A percentile compares a stretch with the other conserved stretches of the same genome.
Evolutionary conservation across 768 basidiomycete genomes (phyloP).

Genomic region (Suillus tomentosus): DNA sequence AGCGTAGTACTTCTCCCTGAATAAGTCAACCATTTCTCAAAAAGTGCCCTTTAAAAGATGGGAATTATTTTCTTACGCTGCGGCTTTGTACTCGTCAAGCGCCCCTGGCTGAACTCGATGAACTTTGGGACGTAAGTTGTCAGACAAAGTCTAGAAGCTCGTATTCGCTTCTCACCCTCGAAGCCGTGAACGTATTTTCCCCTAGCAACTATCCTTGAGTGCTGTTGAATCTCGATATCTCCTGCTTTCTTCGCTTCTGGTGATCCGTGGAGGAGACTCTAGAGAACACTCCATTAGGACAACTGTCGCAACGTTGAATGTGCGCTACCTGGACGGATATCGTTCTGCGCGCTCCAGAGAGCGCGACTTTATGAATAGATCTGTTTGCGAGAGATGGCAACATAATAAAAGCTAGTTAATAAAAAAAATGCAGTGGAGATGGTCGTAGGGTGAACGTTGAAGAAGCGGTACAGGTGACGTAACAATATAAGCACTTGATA

Average conservation of each 20-base stretch:
- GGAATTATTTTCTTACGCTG: conserved; percentile 60
- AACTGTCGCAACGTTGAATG: conserved; percentile 22
- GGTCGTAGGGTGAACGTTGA: background rate
- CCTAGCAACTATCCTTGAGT: conserved; percentile 85
- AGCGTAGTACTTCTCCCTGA: conserved; percentile 81
- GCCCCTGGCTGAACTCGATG: conserved; percentile 86
- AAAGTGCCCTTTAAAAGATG: conserved; percentile 11
- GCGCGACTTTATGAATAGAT: conserved; percentile 17
- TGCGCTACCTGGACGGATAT: conserved; percentile 65
- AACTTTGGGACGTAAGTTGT: conserved; percentile 43
- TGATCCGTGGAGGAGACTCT: conserved; percentile 94
- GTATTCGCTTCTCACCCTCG: conserved; percentile 54
- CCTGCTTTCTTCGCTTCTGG: conserved; percentile 85
- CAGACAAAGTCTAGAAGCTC: conserved; percentile 6
- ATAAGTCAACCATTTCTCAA: conserved; percentile 14
- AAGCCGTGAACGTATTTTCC: conserved; percentile 94
- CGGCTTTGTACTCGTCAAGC: conserved; percentile 81
- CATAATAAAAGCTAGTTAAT: conserved; percentile 19
- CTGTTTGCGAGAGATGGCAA: conserved; percentile 23
- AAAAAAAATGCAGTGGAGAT: conserved; percentile 2
- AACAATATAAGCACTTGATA: background rate
- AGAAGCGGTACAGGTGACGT: background rate
- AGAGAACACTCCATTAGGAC: conserved; percentile 29
- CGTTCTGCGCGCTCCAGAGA: conserved; percentile 40
- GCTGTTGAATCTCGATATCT: conserved; percentile 73